A percentile compares a stretch with the other conserved stretches of the same genome.
These are phyloP conservation scores for Fusarium albosuccineum DNA, from an alignment of 2,329 filamentous ascomycete genomes.

Conservation along the genomic window DNA sequence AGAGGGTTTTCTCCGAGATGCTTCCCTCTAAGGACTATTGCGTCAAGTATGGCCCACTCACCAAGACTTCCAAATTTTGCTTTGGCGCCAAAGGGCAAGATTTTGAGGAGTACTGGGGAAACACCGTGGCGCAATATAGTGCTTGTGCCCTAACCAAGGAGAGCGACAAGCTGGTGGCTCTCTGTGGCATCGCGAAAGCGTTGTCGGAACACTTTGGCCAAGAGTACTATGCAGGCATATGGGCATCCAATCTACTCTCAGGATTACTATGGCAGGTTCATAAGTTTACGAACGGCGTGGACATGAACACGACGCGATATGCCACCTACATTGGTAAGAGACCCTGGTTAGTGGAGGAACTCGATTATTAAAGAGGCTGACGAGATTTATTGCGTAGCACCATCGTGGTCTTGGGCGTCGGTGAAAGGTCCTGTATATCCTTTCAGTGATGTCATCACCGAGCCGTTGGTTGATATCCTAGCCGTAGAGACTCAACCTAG, in stretches of 20 bases:
- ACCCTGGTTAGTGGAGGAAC: background rate
- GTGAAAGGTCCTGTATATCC: background rate
- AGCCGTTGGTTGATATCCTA: background rate
- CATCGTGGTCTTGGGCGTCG: conserved; percentile 2
- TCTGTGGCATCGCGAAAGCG: background rate
- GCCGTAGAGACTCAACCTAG: background rate
- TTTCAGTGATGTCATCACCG: background rate
- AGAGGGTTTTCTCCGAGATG: background rate
- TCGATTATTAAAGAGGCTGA: background rate
- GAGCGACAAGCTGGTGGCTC: background rate
- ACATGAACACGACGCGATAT: background rate
- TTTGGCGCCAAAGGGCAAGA: no score
- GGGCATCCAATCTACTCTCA: background rate
- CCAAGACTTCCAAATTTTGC: background rate
- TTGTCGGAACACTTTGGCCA: background rate
- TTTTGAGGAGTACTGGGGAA: no score
- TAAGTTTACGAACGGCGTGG: background rate
- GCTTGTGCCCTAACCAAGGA: background rate
- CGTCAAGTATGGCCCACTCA: background rate
- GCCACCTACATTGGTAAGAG: background rate
- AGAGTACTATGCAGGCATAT: background rate
- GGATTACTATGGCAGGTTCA: background rate
- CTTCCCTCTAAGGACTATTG: background rate
- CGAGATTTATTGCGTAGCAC: background rate
- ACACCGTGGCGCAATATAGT: background rate